Percentiles rank a stretch among this genome's conserved stretches.
Conservation (phyloP, 495 filamentous ascomycete species). For the Margaritispora aquatica region DNA sequence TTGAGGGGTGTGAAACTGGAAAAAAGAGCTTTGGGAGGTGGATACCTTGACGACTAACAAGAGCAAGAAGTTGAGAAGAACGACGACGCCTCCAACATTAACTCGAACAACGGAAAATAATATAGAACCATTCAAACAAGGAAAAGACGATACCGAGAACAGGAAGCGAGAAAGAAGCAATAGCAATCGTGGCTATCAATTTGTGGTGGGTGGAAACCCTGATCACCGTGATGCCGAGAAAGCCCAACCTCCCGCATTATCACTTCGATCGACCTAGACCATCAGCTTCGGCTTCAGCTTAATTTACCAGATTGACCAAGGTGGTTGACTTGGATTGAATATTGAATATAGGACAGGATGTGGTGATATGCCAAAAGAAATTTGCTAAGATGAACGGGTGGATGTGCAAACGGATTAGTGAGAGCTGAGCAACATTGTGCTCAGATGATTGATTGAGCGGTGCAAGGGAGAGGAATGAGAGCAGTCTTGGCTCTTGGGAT, state of each 20-base stretch:
- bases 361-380: no score
- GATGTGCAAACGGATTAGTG: constrained; percentile 3
- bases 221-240: not conserved
- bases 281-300: no score
- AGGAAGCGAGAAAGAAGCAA: not conserved
- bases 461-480: no score
- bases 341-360: no score
- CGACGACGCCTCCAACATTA: not conserved
- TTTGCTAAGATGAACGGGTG: not conserved
- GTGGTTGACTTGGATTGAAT: no score
- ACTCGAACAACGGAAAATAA: not conserved
- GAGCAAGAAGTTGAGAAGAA: not conserved
- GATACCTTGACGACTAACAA: no score
- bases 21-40: no score
- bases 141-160: not conserved
- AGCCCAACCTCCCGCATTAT: not conserved
- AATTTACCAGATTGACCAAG: not conserved
- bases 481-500: no score
- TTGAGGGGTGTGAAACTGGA: no score
- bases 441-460: not conserved
- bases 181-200: constrained; percentile 1
- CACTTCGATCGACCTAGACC: not conserved
- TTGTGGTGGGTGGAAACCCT: no score
- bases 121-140: not conserved
- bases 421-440: not conserved